These are phyloP conservation scores for Tolypocladium sp. DNA, from an alignment of 2,329 filamentous ascomycete genomes.

Conservation along the genomic window DNA sequence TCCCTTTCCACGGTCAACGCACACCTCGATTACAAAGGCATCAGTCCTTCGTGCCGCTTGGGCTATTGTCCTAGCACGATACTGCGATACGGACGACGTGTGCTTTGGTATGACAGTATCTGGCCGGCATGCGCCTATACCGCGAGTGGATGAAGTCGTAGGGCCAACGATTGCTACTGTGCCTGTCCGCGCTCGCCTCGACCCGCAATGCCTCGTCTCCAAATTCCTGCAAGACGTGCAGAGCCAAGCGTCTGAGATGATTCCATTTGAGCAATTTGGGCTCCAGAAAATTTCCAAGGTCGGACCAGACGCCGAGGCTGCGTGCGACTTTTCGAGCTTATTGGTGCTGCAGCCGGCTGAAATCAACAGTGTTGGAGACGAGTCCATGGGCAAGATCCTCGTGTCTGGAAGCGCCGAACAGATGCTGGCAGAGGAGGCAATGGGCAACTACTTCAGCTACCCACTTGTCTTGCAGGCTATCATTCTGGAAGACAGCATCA, in stretches of 20 bases:
- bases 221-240: slow-evolving; percentile 9
- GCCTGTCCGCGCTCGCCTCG: slow-evolving; percentile 6
- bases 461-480: slow-evolving; percentile 3
- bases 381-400: background rate
- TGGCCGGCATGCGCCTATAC: slow-evolving; percentile 12
- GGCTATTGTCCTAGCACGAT: slow-evolving; percentile 11
- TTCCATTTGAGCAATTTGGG: background rate
- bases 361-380: background rate
- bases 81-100: slow-evolving; percentile 10
- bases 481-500: background rate
- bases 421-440: slow-evolving; percentile 4
- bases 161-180: slow-evolving; percentile 12
- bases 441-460: slow-evolving; percentile 6
- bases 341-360: background rate
- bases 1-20: background rate
- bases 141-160: slow-evolving; percentile 10
- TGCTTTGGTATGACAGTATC: slow-evolving; percentile 14
- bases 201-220: slow-evolving; percentile 3
- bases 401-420: background rate
- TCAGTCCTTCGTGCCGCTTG: slow-evolving; percentile 14
- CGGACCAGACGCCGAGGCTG: background rate
- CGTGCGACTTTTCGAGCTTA: background rate
- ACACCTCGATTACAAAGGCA: slow-evolving; percentile 4
- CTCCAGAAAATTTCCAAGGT: background rate
- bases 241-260: slow-evolving; percentile 6